Evolutionary conservation across 192 early-diverging fungal species (phyloP).

Genomic region (Spizellomyces sp.): DNA sequence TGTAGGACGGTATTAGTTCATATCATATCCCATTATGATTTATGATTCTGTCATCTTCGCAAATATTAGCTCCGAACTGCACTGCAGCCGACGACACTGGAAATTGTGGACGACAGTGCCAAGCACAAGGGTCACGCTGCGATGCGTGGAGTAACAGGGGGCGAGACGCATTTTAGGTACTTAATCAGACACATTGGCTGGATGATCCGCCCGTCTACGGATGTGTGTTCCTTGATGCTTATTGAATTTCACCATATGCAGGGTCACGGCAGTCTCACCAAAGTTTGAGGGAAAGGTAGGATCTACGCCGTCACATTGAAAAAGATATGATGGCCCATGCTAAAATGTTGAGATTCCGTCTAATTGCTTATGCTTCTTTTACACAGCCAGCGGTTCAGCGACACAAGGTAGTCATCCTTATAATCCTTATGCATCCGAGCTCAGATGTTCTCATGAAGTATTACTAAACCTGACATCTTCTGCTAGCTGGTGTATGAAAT

Average conservation of each 20-base stretch:
- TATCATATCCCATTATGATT: neutral
- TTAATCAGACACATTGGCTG: no score
- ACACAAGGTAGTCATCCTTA: no score
- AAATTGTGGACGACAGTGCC: constrained; percentile 78
- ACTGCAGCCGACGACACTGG: constrained; percentile 60
- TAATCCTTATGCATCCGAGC: no score
- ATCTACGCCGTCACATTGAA: no score
- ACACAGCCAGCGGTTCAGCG: no score
- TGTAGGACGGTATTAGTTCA: neutral
- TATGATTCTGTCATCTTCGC: neutral
- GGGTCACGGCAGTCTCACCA: constrained; percentile 71
- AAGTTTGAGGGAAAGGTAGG: constrained; percentile 63
- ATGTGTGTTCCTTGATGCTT: no score
- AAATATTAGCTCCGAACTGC: constrained; percentile 39
- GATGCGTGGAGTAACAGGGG: constrained; percentile 76
- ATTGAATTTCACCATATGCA: constrained; percentile 7
- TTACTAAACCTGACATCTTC: neutral
- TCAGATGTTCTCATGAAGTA: no score
- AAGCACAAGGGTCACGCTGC: constrained; percentile 82
- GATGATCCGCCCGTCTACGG: no score
- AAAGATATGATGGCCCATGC: no score
- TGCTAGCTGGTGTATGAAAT: constrained; percentile 66
- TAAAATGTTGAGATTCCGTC: no score
- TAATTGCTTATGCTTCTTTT: no score
- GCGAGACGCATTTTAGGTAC: constrained; percentile 83